A percentile compares a stretch with the other conserved stretches of the same genome.
These are phyloP conservation scores for Hypomyces rosellus DNA, from an alignment of 2,329 filamentous ascomycete species.

Conservation along the genomic window DNA sequence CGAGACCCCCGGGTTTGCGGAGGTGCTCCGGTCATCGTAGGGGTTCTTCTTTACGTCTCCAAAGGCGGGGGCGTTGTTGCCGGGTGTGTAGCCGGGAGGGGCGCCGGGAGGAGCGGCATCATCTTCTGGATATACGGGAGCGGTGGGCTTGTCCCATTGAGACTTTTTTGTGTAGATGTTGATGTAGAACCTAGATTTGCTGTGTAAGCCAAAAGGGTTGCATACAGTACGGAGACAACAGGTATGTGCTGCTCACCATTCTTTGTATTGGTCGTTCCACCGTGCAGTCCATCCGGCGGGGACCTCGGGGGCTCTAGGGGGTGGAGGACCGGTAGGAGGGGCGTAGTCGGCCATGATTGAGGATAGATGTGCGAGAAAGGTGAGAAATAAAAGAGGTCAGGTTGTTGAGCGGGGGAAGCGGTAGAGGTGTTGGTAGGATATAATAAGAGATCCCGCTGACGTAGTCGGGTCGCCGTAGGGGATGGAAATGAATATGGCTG, in stretches of 20 bases:
- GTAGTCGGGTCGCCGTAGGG: neutral
- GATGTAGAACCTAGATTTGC: constrained; percentile 69
- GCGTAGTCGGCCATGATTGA: constrained; percentile 47
- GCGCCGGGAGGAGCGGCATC: constrained; percentile 47
- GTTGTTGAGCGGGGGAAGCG: neutral
- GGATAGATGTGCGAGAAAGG: neutral
- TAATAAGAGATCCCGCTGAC: neutral
- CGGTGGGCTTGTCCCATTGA: constrained; percentile 80
- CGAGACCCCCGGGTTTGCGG: constrained; percentile 28
- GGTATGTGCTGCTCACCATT: constrained; percentile 51
- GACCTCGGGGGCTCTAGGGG: constrained; percentile 57
- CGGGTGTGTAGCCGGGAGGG: constrained; percentile 59
- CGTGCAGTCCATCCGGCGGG: constrained; percentile 70
- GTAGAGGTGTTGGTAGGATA: neutral
- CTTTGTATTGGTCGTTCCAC: constrained; percentile 82
- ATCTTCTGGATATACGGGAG: constrained; percentile 52
- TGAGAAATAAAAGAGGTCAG: neutral
- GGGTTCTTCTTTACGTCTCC: constrained; percentile 64
- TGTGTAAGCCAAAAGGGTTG: constrained; percentile 16
- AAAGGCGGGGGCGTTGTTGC: constrained; percentile 29
- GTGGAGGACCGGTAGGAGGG: constrained; percentile 49
- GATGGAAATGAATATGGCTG: neutral
- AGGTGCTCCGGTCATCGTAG: constrained; percentile 44
- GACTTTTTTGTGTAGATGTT: constrained; percentile 83
- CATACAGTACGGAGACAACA: neutral